Evolutionary conservation across 495 filamentous ascomycete genomes (phyloP), one percentile per base, ranked within the genome.

Genomic region (Staphylotrichum longicolle): DNA sequence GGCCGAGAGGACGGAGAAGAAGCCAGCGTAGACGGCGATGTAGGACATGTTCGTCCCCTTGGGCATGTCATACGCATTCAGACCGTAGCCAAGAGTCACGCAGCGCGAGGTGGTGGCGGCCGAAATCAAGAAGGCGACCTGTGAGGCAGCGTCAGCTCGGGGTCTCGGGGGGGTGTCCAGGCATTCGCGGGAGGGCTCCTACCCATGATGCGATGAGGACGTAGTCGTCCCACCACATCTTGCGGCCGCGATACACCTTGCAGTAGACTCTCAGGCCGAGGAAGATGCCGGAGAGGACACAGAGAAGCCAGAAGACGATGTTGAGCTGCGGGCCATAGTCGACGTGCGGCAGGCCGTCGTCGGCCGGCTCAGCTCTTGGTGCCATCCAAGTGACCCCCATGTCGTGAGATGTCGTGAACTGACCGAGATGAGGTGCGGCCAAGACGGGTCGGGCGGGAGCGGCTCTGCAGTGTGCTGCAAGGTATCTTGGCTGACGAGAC

Each of bases 281-380:
- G 40, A 74, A 70, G 6, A 57, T 39, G 5, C 53, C n/a, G 9
- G 75, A 66, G 39, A 74, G 40, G 37, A 39, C 44, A 7, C 62
- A 68, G 15, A 77, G 64, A 9, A 62, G 27, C 75, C 75, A 77
- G 52, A 75, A 71, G 50, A 72, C 63, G 58, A 66, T 58, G 49
- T 74, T 75, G 62, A 74, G 62, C 34, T 66, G 55, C 39, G 66
- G 68, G 7, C 71, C 72, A 0, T 61, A 53, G 39, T 70, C 61
- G 34, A 58, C 45, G 51, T 70, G 68, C n/a, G 58, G 15, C 30
- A 66, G 40, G 27, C 55, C 54, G 32, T 57, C 54, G 9, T 57
- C 32, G 44, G 15, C 32, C 32, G 32, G 32, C 15, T 49, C 32
- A 20, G 34, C 15, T 10, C 37, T 6, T 6, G 37, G 37, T 10